Conservation (phyloP, 768 basidiomycete species). For the Xerocomellus amylosporus region DNA sequence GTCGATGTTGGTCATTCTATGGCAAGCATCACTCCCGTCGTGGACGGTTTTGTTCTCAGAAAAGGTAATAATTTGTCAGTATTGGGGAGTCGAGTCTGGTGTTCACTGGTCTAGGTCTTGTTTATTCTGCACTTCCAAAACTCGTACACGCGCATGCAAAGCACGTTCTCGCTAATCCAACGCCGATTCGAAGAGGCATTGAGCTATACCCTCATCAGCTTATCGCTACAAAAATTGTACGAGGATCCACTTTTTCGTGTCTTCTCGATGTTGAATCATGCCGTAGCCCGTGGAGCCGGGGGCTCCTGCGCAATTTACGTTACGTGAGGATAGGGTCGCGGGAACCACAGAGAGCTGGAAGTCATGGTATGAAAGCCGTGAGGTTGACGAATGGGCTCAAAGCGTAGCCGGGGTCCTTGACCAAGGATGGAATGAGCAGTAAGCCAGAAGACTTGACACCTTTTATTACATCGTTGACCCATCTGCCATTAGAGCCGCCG, state of each 20-base stretch:
- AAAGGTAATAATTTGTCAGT: slow-evolving; percentile 57
- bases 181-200: slow-evolving; percentile 51
- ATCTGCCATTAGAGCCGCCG: slow-evolving; percentile 47
- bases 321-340: slow-evolving; percentile 71
- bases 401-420: slow-evolving; percentile 83
- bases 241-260: slow-evolving; percentile 2
- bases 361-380: slow-evolving; percentile 70
- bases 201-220: slow-evolving; percentile 85
- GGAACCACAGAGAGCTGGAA: slow-evolving; percentile 82
- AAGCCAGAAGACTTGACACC: slow-evolving; percentile 23
- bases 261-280: slow-evolving; percentile 4
- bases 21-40: slow-evolving; percentile 91
- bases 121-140: slow-evolving; percentile 69
- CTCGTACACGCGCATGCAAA: slow-evolving; percentile 80
- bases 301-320: slow-evolving; percentile 57
- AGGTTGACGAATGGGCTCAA: slow-evolving; percentile 95
- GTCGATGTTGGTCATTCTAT: slow-evolving; percentile 90
- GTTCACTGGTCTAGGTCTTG: slow-evolving; percentile 56
- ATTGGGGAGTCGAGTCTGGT: background rate
- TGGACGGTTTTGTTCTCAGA: slow-evolving; percentile 95
- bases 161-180: slow-evolving; percentile 56
- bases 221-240: slow-evolving; percentile 75
- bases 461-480: background rate
- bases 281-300: slow-evolving; percentile 72
- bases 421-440: slow-evolving; percentile 89